A percentile compares a stretch with the other conserved stretches of the same genome.
phyloP scores from a whole-genome alignment of 2,329 filamentous ascomycete genomes.

The Botrytis byssoidea region DNA sequence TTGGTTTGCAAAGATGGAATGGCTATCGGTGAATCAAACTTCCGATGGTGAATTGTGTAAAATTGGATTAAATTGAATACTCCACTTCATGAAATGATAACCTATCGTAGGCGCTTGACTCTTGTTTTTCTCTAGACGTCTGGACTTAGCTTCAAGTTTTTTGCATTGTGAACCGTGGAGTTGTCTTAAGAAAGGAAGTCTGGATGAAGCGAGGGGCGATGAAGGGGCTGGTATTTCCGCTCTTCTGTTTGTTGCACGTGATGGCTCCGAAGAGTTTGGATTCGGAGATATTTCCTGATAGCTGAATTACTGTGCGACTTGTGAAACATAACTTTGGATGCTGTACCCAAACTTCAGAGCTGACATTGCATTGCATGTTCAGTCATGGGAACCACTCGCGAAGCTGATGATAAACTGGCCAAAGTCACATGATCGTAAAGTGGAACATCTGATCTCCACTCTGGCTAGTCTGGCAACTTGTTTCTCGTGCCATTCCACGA shows the following conservation, averaged over 20 bases:
- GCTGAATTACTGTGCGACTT: neutral
- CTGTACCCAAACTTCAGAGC: neutral
- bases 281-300: neutral
- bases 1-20: neutral
- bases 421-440: neutral
- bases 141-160: neutral
- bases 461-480: neutral
- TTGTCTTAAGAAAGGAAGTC: neutral
- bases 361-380: neutral
- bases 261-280: neutral
- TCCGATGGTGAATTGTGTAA: constrained; percentile 8
- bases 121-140: neutral
- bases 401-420: neutral
- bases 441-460: neutral
- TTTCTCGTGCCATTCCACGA: neutral
- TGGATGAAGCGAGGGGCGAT: constrained; percentile 4
- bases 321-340: neutral
- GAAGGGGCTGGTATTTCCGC: neutral
- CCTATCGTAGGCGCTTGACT: neutral
- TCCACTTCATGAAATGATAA: neutral
- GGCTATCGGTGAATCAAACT: neutral
- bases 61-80: neutral
- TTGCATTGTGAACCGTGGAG: neutral
- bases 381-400: neutral
- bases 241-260: neutral